Evolutionary conservation across 2,329 filamentous ascomycete species (phyloP).

Genomic region (Pseudopithomyces maydicus): DNA sequence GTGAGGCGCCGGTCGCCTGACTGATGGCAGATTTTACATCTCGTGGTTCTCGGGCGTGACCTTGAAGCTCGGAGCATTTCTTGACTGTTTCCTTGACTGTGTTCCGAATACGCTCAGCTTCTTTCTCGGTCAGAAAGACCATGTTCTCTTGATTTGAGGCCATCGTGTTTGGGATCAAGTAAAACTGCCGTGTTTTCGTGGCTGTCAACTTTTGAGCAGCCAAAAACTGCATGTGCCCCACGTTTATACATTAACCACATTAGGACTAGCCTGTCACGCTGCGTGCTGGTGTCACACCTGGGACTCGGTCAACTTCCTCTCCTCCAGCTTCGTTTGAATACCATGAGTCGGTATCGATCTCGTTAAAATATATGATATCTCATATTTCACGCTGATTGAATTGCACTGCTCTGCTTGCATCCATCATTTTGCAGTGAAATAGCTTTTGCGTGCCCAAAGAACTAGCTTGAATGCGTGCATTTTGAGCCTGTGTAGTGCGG

Average conservation of each 20-base stretch:
- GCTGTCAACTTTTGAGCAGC: background rate
- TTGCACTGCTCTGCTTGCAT: too few relatives aligned
- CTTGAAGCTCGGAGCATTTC: constrained; percentile 21
- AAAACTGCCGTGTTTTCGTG: background rate
- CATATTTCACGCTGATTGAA: too few relatives aligned
- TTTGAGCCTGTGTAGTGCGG: too few relatives aligned
- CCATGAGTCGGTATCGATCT: too few relatives aligned
- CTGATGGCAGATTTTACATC: constrained; percentile 28
- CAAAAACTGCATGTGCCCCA: constrained; percentile 3
- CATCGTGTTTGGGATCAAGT: constrained; percentile 12
- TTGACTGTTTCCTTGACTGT: constrained; percentile 25
- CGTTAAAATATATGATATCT: too few relatives aligned
- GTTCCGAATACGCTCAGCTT: constrained; percentile 30
- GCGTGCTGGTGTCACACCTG: too few relatives aligned
- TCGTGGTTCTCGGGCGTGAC: constrained; percentile 22
- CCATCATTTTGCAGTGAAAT: too few relatives aligned
- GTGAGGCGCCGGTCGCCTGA: constrained; percentile 34
- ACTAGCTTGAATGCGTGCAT: too few relatives aligned
- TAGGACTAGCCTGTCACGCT: background rate
- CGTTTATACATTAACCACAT: background rate
- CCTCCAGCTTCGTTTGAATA: too few relatives aligned
- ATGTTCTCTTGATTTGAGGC: constrained; percentile 23
- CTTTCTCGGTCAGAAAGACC: constrained; percentile 33
- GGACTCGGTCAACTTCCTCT: too few relatives aligned
- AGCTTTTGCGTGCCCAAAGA: too few relatives aligned